Percentiles rank a stretch among this genome's conserved stretches.
Evolutionary conservation across 2,329 filamentous ascomycete genomes (phyloP).

Genomic region (Diaporthe aspalathi): DNA sequence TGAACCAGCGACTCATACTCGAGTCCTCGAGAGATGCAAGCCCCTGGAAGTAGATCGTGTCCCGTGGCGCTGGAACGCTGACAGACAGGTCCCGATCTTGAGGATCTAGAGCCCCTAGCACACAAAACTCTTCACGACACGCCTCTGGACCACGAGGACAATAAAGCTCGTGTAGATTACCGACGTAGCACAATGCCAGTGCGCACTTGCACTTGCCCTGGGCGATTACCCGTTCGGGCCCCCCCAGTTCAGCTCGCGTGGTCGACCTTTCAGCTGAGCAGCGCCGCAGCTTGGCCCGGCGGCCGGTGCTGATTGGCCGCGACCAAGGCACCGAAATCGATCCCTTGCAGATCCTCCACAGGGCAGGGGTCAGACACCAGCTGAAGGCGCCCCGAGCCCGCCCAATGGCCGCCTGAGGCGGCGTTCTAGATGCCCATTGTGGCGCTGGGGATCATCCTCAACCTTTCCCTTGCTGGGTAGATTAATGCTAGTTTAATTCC

Average conservation of each 20-base stretch:
- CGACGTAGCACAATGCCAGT: conserved; percentile 19
- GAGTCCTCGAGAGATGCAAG: neutral
- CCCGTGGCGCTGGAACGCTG: neutral
- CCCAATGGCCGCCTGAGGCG: neutral
- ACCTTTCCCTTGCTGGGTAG: neutral
- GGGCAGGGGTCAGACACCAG: conserved; percentile 20
- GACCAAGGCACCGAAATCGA: conserved; percentile 2
- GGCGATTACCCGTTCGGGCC: conserved; percentile 11
- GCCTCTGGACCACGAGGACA: neutral
- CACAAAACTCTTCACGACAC: neutral
- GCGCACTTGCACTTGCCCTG: neutral
- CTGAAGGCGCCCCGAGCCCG: conserved; percentile 13
- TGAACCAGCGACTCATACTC: no score
- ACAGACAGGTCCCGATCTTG: neutral
- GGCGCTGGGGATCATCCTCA: conserved; percentile 14
- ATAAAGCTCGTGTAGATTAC: conserved; percentile 12
- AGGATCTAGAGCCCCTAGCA: neutral
- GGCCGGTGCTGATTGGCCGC: conserved; percentile 2
- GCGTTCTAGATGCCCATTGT: conserved; percentile 15
- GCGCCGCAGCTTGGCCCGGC: neutral
- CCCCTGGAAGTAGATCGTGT: neutral
- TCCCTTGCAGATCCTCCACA: conserved; percentile 26
- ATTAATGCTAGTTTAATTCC: conserved; percentile 24
- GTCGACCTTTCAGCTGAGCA: conserved; percentile 30
- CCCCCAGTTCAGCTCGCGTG: conserved; percentile 23